A percentile compares a stretch with the other conserved stretches of the same genome.
Evolutionary conservation across 106 monocot species (phyloP).

Genomic region (Agapanthus africanus): DNA sequence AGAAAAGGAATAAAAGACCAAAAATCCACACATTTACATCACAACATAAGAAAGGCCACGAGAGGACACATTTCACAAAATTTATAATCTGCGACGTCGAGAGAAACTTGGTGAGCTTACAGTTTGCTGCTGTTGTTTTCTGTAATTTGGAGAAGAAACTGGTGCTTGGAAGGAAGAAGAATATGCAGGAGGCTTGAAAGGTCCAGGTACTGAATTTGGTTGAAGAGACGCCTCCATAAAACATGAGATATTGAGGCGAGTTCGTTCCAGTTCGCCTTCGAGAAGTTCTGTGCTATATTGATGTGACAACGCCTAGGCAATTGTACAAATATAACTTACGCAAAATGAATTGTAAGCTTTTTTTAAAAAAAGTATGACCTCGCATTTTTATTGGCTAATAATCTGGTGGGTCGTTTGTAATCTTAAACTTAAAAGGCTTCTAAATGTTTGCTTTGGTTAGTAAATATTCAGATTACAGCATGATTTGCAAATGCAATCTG

Average conservation of each 20-base stretch:
- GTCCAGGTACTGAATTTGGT: slow-evolving; percentile 19
- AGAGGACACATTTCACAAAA: too few relatives aligned
- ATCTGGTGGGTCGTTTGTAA: too few relatives aligned
- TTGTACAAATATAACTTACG: too few relatives aligned
- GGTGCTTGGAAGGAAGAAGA: slow-evolving; percentile 17
- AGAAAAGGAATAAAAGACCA: neutral
- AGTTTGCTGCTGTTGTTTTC: slow-evolving; percentile 27
- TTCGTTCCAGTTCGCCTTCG: slow-evolving; percentile 77
- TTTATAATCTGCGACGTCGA: slow-evolving; percentile 55
- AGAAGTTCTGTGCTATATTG: slow-evolving; percentile 67
- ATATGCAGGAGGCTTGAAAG: slow-evolving; percentile 14
- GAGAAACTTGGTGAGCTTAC: slow-evolving; percentile 42
- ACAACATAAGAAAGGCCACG: neutral
- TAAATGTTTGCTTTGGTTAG: too few relatives aligned
- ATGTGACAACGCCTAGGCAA: slow-evolving; percentile 64
- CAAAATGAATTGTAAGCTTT: too few relatives aligned
- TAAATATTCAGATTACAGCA: too few relatives aligned
- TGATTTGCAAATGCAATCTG: too few relatives aligned
- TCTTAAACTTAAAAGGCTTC: too few relatives aligned
- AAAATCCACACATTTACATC: neutral
- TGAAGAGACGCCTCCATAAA: slow-evolving; percentile 73
- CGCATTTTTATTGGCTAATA: too few relatives aligned
- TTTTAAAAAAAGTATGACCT: too few relatives aligned
- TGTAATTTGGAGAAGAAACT: slow-evolving; percentile 52
- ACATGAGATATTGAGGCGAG: slow-evolving; percentile 91